phyloP scores from a whole-genome alignment of 1,284 basidiomycete genomes.

The Athelia sp. region DNA sequence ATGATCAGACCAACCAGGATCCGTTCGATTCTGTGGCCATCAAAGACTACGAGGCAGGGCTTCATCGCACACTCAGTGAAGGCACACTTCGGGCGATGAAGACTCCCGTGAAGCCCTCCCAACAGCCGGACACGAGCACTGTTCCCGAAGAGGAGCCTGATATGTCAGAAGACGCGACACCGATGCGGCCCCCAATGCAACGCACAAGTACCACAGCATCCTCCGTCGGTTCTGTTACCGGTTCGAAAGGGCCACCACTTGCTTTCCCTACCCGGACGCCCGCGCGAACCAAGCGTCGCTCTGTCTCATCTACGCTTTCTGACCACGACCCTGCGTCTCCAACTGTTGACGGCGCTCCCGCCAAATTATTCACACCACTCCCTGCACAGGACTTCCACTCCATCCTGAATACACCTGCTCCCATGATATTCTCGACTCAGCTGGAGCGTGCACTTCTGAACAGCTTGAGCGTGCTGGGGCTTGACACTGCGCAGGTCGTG shows the following conservation, averaged over 20 bases:
- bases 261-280: slow-evolving; percentile 77
- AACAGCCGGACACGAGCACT: slow-evolving; percentile 1
- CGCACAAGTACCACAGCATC: slow-evolving; percentile 16
- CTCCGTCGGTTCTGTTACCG: slow-evolving; percentile 21
- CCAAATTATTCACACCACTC: slow-evolving; percentile 32
- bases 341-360: too few species aligned
- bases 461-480: slow-evolving; percentile 70
- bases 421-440: slow-evolving; percentile 82
- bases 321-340: slow-evolving; percentile 48
- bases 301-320: slow-evolving; percentile 79
- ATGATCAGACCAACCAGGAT: slow-evolving; percentile 35
- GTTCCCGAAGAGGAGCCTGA: slow-evolving; percentile 6
- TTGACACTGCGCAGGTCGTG: slow-evolving; percentile 92
- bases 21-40: slow-evolving; percentile 28
- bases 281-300: slow-evolving; percentile 90
- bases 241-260: slow-evolving; percentile 42
- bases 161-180: slow-evolving; percentile 1
- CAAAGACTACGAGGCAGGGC: slow-evolving; percentile 14
- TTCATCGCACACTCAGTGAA: slow-evolving; percentile 49
- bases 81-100: slow-evolving; percentile 40
- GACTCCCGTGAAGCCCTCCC: neutral
- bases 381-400: slow-evolving; percentile 65
- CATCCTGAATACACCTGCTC: slow-evolving; percentile 64
- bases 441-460: slow-evolving; percentile 81
- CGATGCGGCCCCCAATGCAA: slow-evolving; percentile 8